Conservation (phyloP, 176 grass and related monocot genomes). For the Saccharum spontaneum region DNA sequence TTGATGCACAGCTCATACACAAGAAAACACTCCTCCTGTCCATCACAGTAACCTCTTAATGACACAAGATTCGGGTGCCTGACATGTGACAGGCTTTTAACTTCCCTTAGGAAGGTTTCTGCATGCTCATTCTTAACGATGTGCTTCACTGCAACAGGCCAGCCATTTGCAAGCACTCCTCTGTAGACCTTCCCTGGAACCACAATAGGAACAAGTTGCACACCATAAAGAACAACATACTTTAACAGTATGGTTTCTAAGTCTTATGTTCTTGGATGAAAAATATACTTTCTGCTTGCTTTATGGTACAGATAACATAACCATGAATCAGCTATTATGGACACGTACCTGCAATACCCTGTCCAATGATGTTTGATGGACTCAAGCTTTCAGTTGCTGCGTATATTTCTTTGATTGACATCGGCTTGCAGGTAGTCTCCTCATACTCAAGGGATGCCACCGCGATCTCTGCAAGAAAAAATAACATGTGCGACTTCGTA, state of each 20-base stretch:
- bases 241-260: background rate
- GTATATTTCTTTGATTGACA: slow-evolving; percentile 63
- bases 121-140: slow-evolving; percentile 65
- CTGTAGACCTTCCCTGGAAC: slow-evolving; percentile 69
- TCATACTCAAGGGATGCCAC: slow-evolving; percentile 46
- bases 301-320: background rate
- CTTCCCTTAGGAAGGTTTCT: slow-evolving; percentile 70
- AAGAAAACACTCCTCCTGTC: slow-evolving; percentile 63
- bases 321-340: background rate
- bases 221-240: background rate
- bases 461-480: slow-evolving; percentile 39
- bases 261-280: background rate
- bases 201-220: slow-evolving; percentile 16
- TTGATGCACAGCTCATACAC: slow-evolving; percentile 70
- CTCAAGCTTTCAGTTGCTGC: slow-evolving; percentile 49
- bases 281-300: slow-evolving; percentile 4
- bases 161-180: slow-evolving; percentile 68
- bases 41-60: slow-evolving; percentile 59
- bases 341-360: slow-evolving; percentile 60
- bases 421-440: slow-evolving; percentile 49
- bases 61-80: slow-evolving; percentile 71
- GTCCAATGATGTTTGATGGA: slow-evolving; percentile 55
- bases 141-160: slow-evolving; percentile 67
- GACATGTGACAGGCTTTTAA: slow-evolving; percentile 64
- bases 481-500: background rate